phyloP scores from a whole-genome alignment of 371 early-diverging fungal genomes.

The Apophysomyces trapeziformis region DNA sequence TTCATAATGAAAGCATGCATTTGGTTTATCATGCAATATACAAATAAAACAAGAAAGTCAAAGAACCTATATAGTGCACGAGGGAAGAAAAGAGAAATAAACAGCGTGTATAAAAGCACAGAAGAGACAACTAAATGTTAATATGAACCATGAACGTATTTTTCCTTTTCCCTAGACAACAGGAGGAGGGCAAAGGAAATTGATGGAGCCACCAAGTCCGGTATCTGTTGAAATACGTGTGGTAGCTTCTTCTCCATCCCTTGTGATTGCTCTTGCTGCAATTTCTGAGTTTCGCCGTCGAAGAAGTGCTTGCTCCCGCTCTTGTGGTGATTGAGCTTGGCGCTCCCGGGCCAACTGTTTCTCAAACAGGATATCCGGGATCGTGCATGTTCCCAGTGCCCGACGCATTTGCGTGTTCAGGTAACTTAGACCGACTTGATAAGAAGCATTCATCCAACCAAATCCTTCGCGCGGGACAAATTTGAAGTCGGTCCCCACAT shows the following conservation, averaged over 20 bases:
- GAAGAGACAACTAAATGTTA: background rate
- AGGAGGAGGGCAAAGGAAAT: background rate
- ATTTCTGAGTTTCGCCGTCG: conserved; percentile 31
- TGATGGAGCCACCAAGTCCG: conserved; percentile 12
- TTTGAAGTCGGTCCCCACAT: conserved; percentile 94
- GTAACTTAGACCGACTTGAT: conserved; percentile 84
- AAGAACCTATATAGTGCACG: background rate
- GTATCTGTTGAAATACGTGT: conserved; percentile 18
- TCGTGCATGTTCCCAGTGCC: conserved; percentile 83
- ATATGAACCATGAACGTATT: too few relatives aligned
- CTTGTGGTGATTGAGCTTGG: conserved; percentile 11
- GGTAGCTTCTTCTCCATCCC: conserved; percentile 29
- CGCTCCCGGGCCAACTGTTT: conserved; percentile 41
- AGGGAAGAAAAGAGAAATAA: background rate
- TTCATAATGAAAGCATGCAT: too few relatives aligned
- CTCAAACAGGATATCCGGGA: conserved; percentile 74
- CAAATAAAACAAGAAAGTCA: too few relatives aligned
- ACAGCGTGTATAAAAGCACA: background rate
- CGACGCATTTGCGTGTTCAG: conserved; percentile 79
- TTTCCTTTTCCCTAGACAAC: too few relatives aligned
- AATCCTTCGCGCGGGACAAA: conserved; percentile 96
- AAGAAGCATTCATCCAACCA: conserved; percentile 98
- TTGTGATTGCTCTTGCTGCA: conserved; percentile 35
- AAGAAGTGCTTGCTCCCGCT: conserved; percentile 4
- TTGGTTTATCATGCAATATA: too few relatives aligned